Evolutionary conservation across 2,329 filamentous ascomycete genomes (phyloP).

Genomic region (Mycosphaerella sp.): DNA sequence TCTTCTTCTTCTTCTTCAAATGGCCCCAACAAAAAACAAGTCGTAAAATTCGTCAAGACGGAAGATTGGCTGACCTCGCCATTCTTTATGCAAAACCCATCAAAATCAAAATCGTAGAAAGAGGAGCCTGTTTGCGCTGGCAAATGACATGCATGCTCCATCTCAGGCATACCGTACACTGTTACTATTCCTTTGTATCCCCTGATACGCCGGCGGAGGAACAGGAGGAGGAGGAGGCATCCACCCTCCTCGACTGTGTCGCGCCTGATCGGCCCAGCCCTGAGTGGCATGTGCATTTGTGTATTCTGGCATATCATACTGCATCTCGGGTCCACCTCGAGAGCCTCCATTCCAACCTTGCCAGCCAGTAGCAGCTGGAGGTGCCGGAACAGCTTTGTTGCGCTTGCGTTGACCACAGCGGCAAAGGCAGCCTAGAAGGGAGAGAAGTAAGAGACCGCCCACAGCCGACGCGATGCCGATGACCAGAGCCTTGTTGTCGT

Average conservation of each 20-base stretch:
- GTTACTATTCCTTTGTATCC: conserved; percentile 7
- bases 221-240: conserved; percentile 14
- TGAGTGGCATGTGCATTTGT: conserved; percentile 19
- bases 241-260: conserved; percentile 8
- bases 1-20: not conserved
- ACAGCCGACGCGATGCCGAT: conserved; percentile 70
- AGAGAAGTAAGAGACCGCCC: conserved; percentile 64
- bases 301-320: conserved; percentile 15
- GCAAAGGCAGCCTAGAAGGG: conserved; percentile 60
- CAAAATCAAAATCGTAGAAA: not conserved
- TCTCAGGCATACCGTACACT: conserved; percentile 22
- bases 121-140: not conserved
- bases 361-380: conserved; percentile 30
- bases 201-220: conserved; percentile 21
- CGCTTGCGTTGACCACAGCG: conserved; percentile 46
- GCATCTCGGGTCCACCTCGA: conserved; percentile 13
- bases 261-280: conserved; percentile 22
- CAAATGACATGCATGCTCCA: not conserved
- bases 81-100: not conserved
- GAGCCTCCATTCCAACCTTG: conserved; percentile 28
- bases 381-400: conserved; percentile 15
- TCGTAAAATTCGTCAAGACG: not conserved
- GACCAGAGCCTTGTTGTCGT: conserved; percentile 68
- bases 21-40: not conserved
- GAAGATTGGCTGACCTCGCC: not conserved